Conservation (phyloP, 768 basidiomycete species). For the Termitomyces titanicus region DNA sequence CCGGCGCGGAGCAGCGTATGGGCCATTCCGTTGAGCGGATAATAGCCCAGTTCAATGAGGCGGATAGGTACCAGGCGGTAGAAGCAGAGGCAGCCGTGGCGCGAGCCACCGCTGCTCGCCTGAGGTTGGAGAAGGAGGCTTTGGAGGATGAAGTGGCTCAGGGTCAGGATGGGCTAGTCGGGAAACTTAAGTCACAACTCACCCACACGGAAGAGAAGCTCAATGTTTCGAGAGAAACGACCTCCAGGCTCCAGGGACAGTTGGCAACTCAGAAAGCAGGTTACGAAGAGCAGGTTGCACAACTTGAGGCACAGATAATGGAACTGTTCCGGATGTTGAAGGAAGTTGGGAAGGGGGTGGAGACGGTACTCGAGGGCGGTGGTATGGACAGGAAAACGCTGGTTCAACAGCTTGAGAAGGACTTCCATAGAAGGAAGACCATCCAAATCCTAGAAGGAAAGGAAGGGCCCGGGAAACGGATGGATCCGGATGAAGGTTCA, state of each 20-base stretch:
- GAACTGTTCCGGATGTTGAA: conserved; percentile 93
- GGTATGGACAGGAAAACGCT: conserved; percentile 80
- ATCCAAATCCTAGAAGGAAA: conserved; percentile 84
- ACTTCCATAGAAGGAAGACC: conserved; percentile 80
- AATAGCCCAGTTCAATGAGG: conserved; percentile 86
- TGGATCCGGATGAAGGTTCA: conserved; percentile 16
- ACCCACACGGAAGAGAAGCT: conserved; percentile 74
- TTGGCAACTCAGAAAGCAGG: conserved; percentile 71
- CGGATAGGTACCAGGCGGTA: conserved; percentile 75
- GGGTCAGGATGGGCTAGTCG: conserved; percentile 82
- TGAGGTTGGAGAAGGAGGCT: conserved; percentile 78
- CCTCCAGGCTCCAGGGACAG: conserved; percentile 70
- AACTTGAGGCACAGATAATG: conserved; percentile 89
- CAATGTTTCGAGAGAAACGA: conserved; percentile 73
- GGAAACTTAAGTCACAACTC: conserved; percentile 71
- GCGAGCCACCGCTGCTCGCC: conserved; percentile 55
- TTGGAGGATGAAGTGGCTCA: conserved; percentile 80
- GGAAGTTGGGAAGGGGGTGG: conserved; percentile 75
- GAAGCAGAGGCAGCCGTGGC: conserved; percentile 75
- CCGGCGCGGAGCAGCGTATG: conserved; percentile 78
- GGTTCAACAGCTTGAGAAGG: conserved; percentile 75
- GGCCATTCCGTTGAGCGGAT: conserved; percentile 88
- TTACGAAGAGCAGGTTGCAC: conserved; percentile 83
- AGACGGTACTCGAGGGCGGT: conserved; percentile 65
- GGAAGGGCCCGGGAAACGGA: conserved; percentile 32